Conservation (phyloP, 176 grass and related monocot species). For the Paspalum vaginatum region DNA sequence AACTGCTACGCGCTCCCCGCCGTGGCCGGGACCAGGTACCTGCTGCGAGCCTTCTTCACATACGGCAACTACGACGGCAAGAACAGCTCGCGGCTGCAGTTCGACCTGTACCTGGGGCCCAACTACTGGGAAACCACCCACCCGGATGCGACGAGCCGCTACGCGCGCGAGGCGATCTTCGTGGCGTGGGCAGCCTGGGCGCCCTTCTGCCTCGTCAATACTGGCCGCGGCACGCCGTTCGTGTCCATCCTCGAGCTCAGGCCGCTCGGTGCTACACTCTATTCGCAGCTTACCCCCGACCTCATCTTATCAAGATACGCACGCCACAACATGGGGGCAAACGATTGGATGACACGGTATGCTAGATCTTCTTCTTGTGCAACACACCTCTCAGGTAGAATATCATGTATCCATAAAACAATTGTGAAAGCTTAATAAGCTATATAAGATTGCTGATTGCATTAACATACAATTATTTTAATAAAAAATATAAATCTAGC, state of each 20-base stretch:
- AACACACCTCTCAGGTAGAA: too few relatives aligned
- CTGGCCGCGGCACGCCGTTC: constrained; percentile 1
- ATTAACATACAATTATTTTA: too few relatives aligned
- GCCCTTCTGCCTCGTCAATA: not conserved
- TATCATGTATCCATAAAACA: too few relatives aligned
- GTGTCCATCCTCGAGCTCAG: not conserved
- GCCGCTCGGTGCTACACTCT: not conserved
- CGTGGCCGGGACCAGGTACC: constrained; percentile 14
- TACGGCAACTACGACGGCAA: constrained; percentile 45
- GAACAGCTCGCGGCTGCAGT: constrained; percentile 14
- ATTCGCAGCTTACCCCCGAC: not conserved
- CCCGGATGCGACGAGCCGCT: not conserved
- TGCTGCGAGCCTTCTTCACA: not conserved
- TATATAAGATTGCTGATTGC: too few relatives aligned
- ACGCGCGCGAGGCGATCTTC: not conserved
- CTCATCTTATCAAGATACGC: not conserved
- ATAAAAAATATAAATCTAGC: too few relatives aligned
- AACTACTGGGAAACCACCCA: not conserved
- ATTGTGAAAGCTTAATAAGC: too few relatives aligned
- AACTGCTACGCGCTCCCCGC: constrained; percentile 47
- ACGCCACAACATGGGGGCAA: not conserved
- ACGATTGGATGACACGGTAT: not conserved
- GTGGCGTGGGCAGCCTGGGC: not conserved
- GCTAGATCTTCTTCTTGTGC: too few relatives aligned
- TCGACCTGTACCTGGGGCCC: constrained; percentile 38